Evolutionary conservation across 2,329 filamentous ascomycete genomes (phyloP).

Genomic region (Arthrinium phaeospermum): DNA sequence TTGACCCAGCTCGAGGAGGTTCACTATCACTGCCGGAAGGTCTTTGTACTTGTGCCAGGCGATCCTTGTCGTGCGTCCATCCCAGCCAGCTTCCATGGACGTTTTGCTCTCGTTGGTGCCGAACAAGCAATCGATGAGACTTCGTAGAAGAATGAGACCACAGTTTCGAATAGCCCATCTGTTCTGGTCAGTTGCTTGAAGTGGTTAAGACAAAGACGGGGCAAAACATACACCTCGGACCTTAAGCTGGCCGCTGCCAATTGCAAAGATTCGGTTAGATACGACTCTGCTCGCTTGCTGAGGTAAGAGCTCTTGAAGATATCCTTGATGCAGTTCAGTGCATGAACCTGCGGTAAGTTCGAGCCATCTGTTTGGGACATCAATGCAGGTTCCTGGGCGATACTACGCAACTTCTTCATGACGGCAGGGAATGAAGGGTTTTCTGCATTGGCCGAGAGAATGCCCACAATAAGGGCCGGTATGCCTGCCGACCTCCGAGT

Average conservation of each 20-base stretch:
- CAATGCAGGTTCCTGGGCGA: conserved; percentile 60
- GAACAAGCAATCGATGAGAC: conserved; percentile 79
- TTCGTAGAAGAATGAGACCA: conserved; percentile 85
- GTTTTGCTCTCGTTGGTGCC: conserved; percentile 76
- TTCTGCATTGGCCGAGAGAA: conserved; percentile 70
- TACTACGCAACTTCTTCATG: conserved; percentile 65
- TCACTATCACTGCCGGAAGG: conserved; percentile 67
- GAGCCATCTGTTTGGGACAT: conserved; percentile 64
- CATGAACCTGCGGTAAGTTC: conserved; percentile 88
- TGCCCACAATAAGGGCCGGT: conserved; percentile 82
- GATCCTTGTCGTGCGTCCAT: conserved; percentile 67
- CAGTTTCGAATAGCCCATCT: conserved; percentile 96
- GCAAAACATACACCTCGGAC: conserved; percentile 69
- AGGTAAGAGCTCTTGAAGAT: conserved; percentile 86
- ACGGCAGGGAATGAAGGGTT: conserved; percentile 68
- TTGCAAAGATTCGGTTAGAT: conserved; percentile 75
- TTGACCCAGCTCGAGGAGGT: conserved; percentile 62
- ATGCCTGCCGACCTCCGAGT: conserved; percentile 92
- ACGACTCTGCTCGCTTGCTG: conserved; percentile 72
- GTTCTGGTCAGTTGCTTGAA: conserved; percentile 2
- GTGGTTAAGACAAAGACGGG: neutral
- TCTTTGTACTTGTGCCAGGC: conserved; percentile 73
- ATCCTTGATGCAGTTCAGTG: conserved; percentile 91
- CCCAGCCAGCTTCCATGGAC: conserved; percentile 66
- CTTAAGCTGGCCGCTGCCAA: conserved; percentile 82